Percentiles rank a stretch among this genome's conserved stretches.
phyloP scores from a whole-genome alignment of 2,329 filamentous ascomycete genomes.

The Aspergillus neotritici region DNA sequence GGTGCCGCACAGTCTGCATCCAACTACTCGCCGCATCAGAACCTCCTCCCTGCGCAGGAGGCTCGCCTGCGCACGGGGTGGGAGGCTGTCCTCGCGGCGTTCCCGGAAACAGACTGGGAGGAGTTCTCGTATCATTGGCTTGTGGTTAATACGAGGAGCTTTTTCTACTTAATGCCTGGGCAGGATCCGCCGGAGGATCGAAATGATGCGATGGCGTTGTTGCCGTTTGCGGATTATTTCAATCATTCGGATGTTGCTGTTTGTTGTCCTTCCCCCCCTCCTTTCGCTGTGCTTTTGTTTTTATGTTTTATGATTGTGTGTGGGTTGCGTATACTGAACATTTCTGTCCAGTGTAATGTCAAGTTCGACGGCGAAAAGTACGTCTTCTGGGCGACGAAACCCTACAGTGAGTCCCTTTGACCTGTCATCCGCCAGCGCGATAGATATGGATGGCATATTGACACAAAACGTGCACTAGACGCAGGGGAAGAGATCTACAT shows the following conservation, averaged over 20 bases:
- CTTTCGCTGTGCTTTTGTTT: neutral
- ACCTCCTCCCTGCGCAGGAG: conserved; percentile 47
- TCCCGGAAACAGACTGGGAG: conserved; percentile 40
- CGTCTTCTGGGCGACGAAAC: conserved; percentile 30
- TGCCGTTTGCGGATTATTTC: conserved; percentile 45
- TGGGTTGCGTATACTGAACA: neutral
- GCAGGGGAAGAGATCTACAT: conserved; percentile 41
- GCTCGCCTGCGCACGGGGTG: conserved; percentile 50
- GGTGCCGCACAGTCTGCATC: conserved; percentile 13
- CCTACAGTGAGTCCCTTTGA: conserved; percentile 23
- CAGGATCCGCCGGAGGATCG: conserved; percentile 32
- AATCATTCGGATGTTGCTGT: conserved; percentile 42
- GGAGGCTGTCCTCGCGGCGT: conserved; percentile 38
- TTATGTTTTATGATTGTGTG: neutral
- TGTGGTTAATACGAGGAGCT: conserved; percentile 56
- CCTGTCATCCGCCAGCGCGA: neutral
- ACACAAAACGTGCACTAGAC: conserved; percentile 16
- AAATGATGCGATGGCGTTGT: conserved; percentile 43
- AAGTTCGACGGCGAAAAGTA: conserved; percentile 33
- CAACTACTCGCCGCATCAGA: conserved; percentile 29
- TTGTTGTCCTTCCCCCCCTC: conserved; percentile 9
- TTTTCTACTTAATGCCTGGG: conserved; percentile 50
- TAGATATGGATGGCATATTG: neutral
- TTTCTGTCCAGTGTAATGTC: conserved; percentile 34
- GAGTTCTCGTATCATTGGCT: conserved; percentile 55